Percentiles rank a stretch among this genome's conserved stretches.
These are phyloP conservation scores for Simmondsia chinensis DNA, from an alignment of 148 eudicot species.

Conservation along the genomic window DNA sequence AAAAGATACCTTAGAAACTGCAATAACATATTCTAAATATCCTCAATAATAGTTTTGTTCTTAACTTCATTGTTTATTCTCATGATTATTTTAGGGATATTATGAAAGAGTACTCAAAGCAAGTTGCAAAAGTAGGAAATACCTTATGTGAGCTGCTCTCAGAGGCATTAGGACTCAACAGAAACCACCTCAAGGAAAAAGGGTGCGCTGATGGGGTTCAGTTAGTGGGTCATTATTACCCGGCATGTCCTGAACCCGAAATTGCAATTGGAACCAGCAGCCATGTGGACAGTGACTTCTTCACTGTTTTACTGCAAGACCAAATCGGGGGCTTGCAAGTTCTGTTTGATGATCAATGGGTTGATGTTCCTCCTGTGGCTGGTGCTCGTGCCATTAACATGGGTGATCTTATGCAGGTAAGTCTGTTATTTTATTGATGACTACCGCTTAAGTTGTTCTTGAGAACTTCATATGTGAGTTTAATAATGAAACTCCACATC, in stretches of 20 bases:
- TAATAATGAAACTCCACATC: too few species aligned
- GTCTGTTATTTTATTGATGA: too few species aligned
- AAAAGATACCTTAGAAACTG: too few species aligned
- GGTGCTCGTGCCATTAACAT: conserved; percentile 12
- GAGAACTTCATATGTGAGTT: too few species aligned
- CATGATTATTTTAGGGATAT: conserved; percentile 14
- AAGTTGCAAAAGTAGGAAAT: conserved; percentile 22
- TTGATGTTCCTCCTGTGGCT: conserved; percentile 9
- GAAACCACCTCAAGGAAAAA: conserved; percentile 23
- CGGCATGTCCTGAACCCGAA: conserved; percentile 19
- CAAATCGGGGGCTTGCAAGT: conserved; percentile 21
- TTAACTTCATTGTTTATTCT: too few species aligned
- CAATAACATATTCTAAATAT: too few species aligned
- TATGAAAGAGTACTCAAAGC: conserved; percentile 24
- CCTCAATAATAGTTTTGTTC: not conserved
- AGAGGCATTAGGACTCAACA: conserved; percentile 33
- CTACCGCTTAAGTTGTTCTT: too few species aligned
- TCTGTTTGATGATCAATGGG: conserved; percentile 15
- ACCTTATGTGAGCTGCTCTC: conserved; percentile 34
- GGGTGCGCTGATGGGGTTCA: conserved; percentile 23
- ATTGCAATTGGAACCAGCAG: conserved; percentile 5
- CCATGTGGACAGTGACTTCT: conserved; percentile 9
- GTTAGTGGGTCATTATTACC: conserved; percentile 34
- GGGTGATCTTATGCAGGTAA: conserved; percentile 14
- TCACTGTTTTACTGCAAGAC: conserved; percentile 18